Evolutionary conservation across 2,329 filamentous ascomycete species (phyloP).

Genomic region (Karstenula rhodostoma): DNA sequence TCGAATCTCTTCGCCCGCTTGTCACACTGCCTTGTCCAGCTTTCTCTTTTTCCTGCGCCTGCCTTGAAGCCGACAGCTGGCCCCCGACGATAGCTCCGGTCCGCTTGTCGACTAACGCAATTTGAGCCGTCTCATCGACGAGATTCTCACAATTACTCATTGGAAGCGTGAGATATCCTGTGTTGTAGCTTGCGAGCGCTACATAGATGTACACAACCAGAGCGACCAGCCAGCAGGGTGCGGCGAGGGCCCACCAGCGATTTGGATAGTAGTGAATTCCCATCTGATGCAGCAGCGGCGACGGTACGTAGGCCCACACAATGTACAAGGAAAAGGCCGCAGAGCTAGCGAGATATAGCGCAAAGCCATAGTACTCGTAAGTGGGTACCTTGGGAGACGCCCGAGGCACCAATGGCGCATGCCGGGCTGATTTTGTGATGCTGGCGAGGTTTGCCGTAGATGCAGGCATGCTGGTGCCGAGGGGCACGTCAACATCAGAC

Average conservation of each 20-base stretch:
- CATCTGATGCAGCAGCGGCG: conserved; percentile 87
- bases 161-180: conserved; percentile 83
- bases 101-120: conserved; percentile 77
- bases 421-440: conserved; percentile 65
- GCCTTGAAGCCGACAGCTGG: conserved; percentile 28
- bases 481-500: conserved; percentile 76
- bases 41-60: conserved; percentile 43
- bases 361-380: conserved; percentile 99
- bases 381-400: conserved; percentile 95
- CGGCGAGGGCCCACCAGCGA: conserved; percentile 95
- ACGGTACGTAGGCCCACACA: conserved; percentile 89
- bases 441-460: conserved; percentile 66
- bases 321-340: conserved; percentile 78
- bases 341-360: conserved; percentile 89
- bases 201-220: conserved; percentile 91
- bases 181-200: conserved; percentile 89
- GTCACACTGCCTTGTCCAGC: conserved; percentile 52
- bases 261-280: conserved; percentile 98
- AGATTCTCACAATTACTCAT: conserved; percentile 85
- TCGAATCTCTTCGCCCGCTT: conserved; percentile 41
- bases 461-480: conserved; percentile 38
- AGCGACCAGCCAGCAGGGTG: conserved; percentile 91
- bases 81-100: conserved; percentile 65
- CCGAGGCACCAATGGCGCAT: conserved; percentile 74
- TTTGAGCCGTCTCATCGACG: conserved; percentile 86